Evolutionary conservation across 495 filamentous ascomycete species (phyloP).

Genomic region (Cercophora scortea): DNA sequence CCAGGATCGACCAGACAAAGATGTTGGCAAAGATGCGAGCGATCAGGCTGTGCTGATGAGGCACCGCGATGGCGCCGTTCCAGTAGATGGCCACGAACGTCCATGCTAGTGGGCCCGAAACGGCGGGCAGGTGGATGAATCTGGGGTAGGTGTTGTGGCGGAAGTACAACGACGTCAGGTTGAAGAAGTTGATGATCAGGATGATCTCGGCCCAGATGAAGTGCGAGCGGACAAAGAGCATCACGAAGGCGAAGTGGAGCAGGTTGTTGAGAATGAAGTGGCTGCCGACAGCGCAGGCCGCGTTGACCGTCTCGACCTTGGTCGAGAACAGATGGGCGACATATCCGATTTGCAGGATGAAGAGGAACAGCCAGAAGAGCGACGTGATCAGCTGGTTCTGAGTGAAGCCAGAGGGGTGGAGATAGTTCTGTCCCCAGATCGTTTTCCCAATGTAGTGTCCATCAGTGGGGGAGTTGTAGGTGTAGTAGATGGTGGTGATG

Average conservation of each 20-base stretch:
- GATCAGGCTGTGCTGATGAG: conserved; percentile 43
- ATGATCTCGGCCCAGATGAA: conserved; percentile 69
- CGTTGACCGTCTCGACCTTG: conserved; percentile 48
- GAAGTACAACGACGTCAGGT: conserved; percentile 71
- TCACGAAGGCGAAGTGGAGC: conserved; percentile 66
- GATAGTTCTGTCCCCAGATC: conserved; percentile 64
- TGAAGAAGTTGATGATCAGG: conserved; percentile 71
- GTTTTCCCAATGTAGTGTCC: conserved; percentile 42
- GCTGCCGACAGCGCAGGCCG: conserved; percentile 68
- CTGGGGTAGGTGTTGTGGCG: conserved; percentile 58
- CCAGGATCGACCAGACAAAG: conserved; percentile 74
- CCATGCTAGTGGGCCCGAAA: conserved; percentile 76
- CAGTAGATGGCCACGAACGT: conserved; percentile 76
- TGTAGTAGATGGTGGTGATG: conserved; percentile 62
- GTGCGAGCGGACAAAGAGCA: conserved; percentile 69
- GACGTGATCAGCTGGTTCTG: conserved; percentile 60
- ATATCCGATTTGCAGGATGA: conserved; percentile 68
- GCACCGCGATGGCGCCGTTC: conserved; percentile 75
- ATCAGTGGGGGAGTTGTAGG: conserved; percentile 52
- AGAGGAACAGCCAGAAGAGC: conserved; percentile 75
- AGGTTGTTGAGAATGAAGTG: conserved; percentile 86
- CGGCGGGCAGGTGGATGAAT: conserved; percentile 64
- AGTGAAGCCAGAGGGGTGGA: conserved; percentile 64
- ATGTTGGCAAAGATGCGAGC: conserved; percentile 75
- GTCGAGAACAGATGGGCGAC: conserved; percentile 65